Base-by-base conservation (phyloP, 768 basidiomycete species). In the Leccinum barrowsii region DNA sequence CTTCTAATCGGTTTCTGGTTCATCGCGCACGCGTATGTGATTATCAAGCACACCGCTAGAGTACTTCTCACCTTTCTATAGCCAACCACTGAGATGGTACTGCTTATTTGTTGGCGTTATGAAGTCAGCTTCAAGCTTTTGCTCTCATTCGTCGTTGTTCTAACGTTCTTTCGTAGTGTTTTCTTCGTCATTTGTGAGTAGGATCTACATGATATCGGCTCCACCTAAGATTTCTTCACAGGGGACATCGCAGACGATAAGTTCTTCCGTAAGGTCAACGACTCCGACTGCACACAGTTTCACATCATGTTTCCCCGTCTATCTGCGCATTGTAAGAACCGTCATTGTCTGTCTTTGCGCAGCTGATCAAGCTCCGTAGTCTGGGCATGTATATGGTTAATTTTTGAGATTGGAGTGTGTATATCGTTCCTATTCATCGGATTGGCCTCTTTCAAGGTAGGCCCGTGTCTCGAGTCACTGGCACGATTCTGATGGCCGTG, bases 241-340 rank as follows among this genome's bases (percentile, higher is more conserved):
- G 91, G 91, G 94, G 94, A 98, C 68, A 87, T 95, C 48, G 85
- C 92, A 47, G 95, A 98, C 70, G 94, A 98, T 69, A 82, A 90
- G 56, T 92, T 95, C 75, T 97, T 95, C 75, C 91, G 94, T 68
- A 96, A 96, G 77, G 82, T 86, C 26, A 96, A 96, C 67, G 91
- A 94, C 67, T 94, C 92, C 1, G 94, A 96, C 68, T 90, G 91
- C 58, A 92, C 93, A 2, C 94, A 98, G 66, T 96, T 93, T 69
- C 75, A 83, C 17, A 75, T 93, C 48, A 70, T 98, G 53, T 93
- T 80, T 72, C 89, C 90, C 17, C 71, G 75, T 6, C 78, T 90
- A 54, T 79, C 83, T 42, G 80, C 90, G n/a, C 90, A 93, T 67
- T 73, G 92, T 90, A 73, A 59, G 82, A 34, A 21, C 37, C 5